phyloP scores from a whole-genome alignment of 2,329 filamentous ascomycete species.

The Talaromyces sp. region DNA sequence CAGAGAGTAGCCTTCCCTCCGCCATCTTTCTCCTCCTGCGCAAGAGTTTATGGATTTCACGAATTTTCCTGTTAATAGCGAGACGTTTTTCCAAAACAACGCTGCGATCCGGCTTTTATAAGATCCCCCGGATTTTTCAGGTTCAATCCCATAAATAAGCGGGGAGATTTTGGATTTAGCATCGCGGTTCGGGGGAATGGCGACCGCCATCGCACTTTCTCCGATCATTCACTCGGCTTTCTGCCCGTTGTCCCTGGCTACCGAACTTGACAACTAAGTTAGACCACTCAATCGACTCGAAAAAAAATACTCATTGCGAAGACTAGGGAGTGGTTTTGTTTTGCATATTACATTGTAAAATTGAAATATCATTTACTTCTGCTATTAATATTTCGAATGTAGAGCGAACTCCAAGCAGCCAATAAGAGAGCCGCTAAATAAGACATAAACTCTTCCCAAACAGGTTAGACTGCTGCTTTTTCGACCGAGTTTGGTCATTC shows the following conservation, averaged over 20 bases:
- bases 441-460: neutral
- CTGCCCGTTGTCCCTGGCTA: neutral
- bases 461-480: neutral
- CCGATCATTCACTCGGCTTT: constrained; percentile 3
- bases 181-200: neutral
- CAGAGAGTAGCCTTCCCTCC: constrained; percentile 31
- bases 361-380: neutral
- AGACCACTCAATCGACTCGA: neutral
- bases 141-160: neutral
- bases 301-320: neutral
- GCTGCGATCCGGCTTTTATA: neutral
- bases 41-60: neutral
- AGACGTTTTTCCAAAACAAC: neutral
- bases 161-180: neutral
- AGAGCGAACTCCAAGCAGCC: neutral
- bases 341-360: neutral
- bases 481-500: neutral
- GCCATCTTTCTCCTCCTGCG: constrained; percentile 19
- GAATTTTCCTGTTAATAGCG: neutral
- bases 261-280: neutral
- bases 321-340: neutral
- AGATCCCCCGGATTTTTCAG: neutral
- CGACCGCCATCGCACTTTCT: constrained; percentile 7
- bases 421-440: neutral
- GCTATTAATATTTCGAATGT: neutral